A percentile compares a stretch with the other conserved stretches of the same genome.
These are phyloP conservation scores for Castanea crenata DNA, from an alignment of 306 rosid genomes.

Conservation along the genomic window DNA sequence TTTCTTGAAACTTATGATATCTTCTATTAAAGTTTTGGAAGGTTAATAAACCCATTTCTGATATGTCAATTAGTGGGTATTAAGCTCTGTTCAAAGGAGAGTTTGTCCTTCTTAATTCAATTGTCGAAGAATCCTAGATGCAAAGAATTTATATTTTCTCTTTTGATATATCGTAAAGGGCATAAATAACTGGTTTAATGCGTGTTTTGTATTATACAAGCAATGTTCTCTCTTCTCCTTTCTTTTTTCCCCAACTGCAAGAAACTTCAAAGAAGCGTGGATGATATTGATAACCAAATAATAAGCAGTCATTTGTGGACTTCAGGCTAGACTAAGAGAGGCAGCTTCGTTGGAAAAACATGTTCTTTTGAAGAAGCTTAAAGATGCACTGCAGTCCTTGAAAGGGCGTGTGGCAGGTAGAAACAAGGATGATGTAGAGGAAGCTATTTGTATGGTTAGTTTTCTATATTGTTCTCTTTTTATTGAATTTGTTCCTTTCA, in stretches of 20 bases:
- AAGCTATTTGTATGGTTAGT: slow-evolving; percentile 87
- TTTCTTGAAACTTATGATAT: background rate
- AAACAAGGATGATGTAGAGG: slow-evolving; percentile 83
- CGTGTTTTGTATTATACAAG: background rate
- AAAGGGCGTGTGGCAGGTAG: slow-evolving; percentile 78
- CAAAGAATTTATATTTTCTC: no score
- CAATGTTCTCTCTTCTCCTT: background rate
- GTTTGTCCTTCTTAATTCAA: background rate
- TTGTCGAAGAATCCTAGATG: background rate
- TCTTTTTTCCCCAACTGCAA: background rate
- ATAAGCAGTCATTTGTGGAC: slow-evolving; percentile 23
- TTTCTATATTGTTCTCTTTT: background rate
- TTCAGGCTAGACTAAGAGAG: slow-evolving; percentile 87
- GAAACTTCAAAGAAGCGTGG: background rate
- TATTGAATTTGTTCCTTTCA: slow-evolving; percentile 9
- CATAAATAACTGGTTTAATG: background rate
- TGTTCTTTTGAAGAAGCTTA: slow-evolving; percentile 87
- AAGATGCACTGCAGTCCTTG: slow-evolving; percentile 88
- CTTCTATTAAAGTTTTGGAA: background rate
- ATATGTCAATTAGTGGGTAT: background rate
- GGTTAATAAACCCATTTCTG: background rate
- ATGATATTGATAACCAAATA: slow-evolving; percentile 1
- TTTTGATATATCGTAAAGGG: no score
- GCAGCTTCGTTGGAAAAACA: slow-evolving; percentile 91
- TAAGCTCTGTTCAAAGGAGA: background rate